Evolutionary conservation across 345 rosid species (phyloP).

Genomic region (Moricandia moricandioides): DNA sequence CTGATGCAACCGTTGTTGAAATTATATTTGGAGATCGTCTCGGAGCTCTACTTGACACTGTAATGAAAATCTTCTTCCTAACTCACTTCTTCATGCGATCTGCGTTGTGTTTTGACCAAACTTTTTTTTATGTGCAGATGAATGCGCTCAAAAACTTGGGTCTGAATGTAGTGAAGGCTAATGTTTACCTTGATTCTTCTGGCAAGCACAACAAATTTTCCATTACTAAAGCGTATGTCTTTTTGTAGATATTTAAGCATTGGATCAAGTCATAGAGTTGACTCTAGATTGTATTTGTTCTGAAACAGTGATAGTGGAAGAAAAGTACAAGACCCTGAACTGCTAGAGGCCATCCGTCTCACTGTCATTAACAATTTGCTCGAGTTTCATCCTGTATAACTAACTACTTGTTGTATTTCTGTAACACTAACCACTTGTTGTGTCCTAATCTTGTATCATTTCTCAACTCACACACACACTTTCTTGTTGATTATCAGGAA

Average conservation of each 20-base stretch:
- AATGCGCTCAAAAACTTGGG: slow-evolving; percentile 89
- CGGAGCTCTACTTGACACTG: slow-evolving; percentile 94
- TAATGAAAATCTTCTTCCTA: slow-evolving; percentile 27
- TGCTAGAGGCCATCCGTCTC: slow-evolving; percentile 96
- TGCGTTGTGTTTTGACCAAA: neutral
- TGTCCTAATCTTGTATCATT: slow-evolving; percentile 5
- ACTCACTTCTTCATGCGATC: neutral
- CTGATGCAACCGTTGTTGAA: slow-evolving; percentile 82
- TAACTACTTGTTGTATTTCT: too few relatives aligned
- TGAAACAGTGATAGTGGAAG: slow-evolving; percentile 73
- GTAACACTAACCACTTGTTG: neutral
- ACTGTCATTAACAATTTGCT: slow-evolving; percentile 88
- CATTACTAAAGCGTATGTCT: slow-evolving; percentile 77
- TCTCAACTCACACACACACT: slow-evolving; percentile 15
- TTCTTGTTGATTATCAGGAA: slow-evolving; percentile 50
- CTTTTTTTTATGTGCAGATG: slow-evolving; percentile 58
- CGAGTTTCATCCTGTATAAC: slow-evolving; percentile 82
- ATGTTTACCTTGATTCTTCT: slow-evolving; percentile 85
- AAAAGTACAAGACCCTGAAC: slow-evolving; percentile 91
- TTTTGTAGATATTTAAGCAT: neutral
- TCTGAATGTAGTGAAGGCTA: slow-evolving; percentile 87
- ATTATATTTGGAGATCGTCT: slow-evolving; percentile 98
- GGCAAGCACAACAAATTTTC: slow-evolving; percentile 91
- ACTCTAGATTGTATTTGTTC: neutral
- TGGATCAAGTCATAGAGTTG: neutral